Evolutionary conservation across 352 stramenopile species (phyloP).

Genomic region (Pythium utonaiense): DNA sequence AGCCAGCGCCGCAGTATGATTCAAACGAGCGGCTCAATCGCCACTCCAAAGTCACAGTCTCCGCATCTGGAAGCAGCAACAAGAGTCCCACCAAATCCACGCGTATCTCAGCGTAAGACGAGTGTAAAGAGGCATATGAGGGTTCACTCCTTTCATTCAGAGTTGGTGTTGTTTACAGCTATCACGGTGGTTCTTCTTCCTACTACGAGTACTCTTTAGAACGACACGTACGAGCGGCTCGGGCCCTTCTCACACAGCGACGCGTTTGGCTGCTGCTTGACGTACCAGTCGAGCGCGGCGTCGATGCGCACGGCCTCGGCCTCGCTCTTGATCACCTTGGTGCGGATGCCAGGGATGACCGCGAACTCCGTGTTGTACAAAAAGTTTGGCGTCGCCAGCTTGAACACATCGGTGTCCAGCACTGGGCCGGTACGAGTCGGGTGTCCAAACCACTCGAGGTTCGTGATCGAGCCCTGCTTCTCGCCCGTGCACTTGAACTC

Average conservation of each 20-base stretch:
- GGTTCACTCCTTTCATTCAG: constrained; percentile 1
- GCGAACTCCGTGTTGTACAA: constrained; percentile 53
- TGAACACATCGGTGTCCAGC: constrained; percentile 51
- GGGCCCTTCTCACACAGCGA: constrained; percentile 24
- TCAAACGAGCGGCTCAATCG: constrained; percentile 50
- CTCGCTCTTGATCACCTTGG: constrained; percentile 39
- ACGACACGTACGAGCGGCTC: constrained; percentile 20
- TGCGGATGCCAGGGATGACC: constrained; percentile 29
- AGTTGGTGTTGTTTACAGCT: not conserved
- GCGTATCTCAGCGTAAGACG: not conserved
- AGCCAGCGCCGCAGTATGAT: constrained; percentile 39
- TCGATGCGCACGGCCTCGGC: constrained; percentile 51
- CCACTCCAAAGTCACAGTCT: constrained; percentile 25
- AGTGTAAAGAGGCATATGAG: not conserved
- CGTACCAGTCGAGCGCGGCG: constrained; percentile 39
- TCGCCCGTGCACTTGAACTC: constrained; percentile 52
- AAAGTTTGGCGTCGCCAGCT: constrained; percentile 54
- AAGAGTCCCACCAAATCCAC: not conserved
- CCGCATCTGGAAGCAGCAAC: not conserved
- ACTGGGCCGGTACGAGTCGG: constrained; percentile 43
- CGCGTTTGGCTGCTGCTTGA: constrained; percentile 23
- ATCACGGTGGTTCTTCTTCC: not conserved
- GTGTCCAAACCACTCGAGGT: constrained; percentile 56
- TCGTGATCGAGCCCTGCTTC: constrained; percentile 34
- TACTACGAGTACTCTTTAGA: constrained; percentile 2